Conservation (phyloP, 371 early-diverging fungal genomes). For the Dinochytrium kinnereticum region DNA sequence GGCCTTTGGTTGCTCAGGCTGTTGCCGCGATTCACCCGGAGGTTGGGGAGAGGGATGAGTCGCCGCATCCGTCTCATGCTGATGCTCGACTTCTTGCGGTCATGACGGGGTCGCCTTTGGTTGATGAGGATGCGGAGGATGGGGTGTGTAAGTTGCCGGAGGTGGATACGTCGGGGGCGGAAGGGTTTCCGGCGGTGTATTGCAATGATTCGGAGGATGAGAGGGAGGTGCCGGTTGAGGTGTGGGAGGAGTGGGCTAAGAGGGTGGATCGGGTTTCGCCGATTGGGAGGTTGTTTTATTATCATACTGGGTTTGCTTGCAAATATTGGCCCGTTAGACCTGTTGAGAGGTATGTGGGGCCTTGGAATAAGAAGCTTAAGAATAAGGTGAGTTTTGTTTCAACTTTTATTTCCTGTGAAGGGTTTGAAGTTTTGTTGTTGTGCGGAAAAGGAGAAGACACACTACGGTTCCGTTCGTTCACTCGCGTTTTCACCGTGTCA, state of each 20-base stretch:
- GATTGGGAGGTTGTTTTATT: conserved; percentile 18
- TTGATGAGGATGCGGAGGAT: conserved; percentile 9
- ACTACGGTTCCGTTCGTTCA: no score
- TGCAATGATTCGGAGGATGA: conserved; percentile 32
- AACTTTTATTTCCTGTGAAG: not conserved
- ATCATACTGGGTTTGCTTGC: conserved; percentile 20
- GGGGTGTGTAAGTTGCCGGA: not conserved
- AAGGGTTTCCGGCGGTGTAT: conserved; percentile 21
- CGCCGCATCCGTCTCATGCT: not conserved
- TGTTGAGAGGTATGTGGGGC: conserved; percentile 44
- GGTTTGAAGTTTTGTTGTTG: no score
- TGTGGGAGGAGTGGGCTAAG: conserved; percentile 22
- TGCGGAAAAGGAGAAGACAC: no score
- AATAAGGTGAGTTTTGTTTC: conserved; percentile 28
- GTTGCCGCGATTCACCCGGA: conserved; percentile 16
- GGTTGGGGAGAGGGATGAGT: not conserved
- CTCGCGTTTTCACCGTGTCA: no score
- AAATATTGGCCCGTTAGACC: conserved; percentile 37
- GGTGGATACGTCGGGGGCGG: conserved; percentile 14
- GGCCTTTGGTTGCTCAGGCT: conserved; percentile 25
- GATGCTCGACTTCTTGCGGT: not conserved
- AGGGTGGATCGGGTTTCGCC: conserved; percentile 1
- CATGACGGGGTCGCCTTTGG: not conserved
- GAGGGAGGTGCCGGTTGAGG: conserved; percentile 7
- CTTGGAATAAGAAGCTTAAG: conserved; percentile 43